Evolutionary conservation across 179 eudicot species (phyloP), one percentile per base, ranked within the genome.

Genomic region (Drosera spatulata): DNA sequence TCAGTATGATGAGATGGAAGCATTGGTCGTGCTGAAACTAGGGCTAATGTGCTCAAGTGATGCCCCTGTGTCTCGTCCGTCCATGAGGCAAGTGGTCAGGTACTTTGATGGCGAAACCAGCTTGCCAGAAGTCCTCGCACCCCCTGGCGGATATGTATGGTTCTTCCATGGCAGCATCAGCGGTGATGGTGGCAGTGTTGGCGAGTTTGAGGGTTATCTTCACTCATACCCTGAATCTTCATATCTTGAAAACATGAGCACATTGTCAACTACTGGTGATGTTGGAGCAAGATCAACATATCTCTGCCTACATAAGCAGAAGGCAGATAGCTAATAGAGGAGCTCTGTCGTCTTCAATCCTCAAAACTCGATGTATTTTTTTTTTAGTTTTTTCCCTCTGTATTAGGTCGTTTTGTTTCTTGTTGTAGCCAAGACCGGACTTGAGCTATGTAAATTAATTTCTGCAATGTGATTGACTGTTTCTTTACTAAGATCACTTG

Each of bases 1-100:
- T 39, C 77, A 79, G 52, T 85, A 61, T 50, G 73, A 77, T 55
- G 82, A 79, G 74, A 45, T 42, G 5, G 86, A 85, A 65, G 95
- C 71, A 2, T 61, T 63, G n/a, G n/a, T 75, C 55, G 82, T 80
- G 67, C 39, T 85, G 52, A 83, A 82, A 55, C 57, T 82, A 8
- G 90, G 85, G 13, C 12, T 86, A 6, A 61, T 86, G 79, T 86
- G 95, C 63, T 82, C 90, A 2, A 69, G 61, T 39, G 77, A 78
- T 50, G 37, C 47, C 9, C 75, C 80, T 0, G 60, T 57, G 37
- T 44, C 54, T 6, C 69, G 95, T 45, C 95, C 95, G 9, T 65
- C 75, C 3, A 81, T 81, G 85, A 76, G 82, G 70, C 85, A 80
- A 61, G 85, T 84, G 56, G 72, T 84, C 55, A 71, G 85, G 74